Percentiles rank a stretch among this genome's conserved stretches.
These are phyloP conservation scores for Trichoderma asperellum DNA, from an alignment of 2,329 filamentous ascomycete genomes.

Conservation along the genomic window DNA sequence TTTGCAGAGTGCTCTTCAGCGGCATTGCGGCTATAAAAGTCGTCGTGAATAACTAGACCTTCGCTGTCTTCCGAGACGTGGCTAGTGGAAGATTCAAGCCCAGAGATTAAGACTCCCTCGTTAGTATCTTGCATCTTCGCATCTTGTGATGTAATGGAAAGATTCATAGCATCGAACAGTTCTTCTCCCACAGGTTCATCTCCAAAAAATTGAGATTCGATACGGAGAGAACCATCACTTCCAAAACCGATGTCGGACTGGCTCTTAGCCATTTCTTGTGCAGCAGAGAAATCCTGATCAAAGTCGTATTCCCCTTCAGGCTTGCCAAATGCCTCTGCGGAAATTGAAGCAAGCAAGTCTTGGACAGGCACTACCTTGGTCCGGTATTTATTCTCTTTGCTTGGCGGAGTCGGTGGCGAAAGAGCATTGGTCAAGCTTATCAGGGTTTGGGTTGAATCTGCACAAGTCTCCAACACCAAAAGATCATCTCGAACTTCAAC, in stretches of 20 bases:
- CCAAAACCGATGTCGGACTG: slow-evolving; percentile 39
- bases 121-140: slow-evolving; percentile 43
- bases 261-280: slow-evolving; percentile 52
- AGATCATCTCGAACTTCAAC: slow-evolving; percentile 84
- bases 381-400: slow-evolving; percentile 80
- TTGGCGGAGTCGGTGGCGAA: slow-evolving; percentile 80
- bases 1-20: slow-evolving; percentile 69
- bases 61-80: slow-evolving; percentile 56
- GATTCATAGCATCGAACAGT: slow-evolving; percentile 53
- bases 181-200: slow-evolving; percentile 50
- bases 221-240: slow-evolving; percentile 44
- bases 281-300: slow-evolving; percentile 64
- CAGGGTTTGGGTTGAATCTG: slow-evolving; percentile 93
- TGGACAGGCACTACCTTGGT: slow-evolving; percentile 85
- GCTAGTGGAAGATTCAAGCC: slow-evolving; percentile 37
- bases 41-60: slow-evolving; percentile 73
- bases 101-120: slow-evolving; percentile 44
- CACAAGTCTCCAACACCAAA: slow-evolving; percentile 90
- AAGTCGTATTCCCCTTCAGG: slow-evolving; percentile 65
- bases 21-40: slow-evolving; percentile 72
- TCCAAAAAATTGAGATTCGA: slow-evolving; percentile 55
- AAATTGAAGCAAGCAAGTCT: slow-evolving; percentile 88
- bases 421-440: slow-evolving; percentile 78
- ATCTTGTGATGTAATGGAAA: slow-evolving; percentile 38
- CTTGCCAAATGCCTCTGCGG: slow-evolving; percentile 76